Evolutionary conservation across 805 yeast genomes (phyloP).

Genomic region (Ogataea polymorpha): DNA sequence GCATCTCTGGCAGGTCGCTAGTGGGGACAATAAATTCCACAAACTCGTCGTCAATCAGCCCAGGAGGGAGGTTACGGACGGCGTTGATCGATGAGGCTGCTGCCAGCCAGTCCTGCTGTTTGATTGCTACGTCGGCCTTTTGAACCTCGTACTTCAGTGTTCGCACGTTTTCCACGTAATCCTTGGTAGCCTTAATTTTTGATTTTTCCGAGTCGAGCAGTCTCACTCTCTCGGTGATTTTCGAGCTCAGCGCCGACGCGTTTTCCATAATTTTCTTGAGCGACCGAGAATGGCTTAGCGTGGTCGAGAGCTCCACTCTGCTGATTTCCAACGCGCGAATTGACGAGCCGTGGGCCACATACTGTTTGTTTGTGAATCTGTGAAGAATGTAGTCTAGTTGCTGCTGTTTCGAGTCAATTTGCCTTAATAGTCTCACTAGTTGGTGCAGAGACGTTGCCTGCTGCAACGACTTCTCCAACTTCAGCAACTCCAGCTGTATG

Average conservation of each 20-base stretch:
- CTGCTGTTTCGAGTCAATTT: constrained; percentile 25
- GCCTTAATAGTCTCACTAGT: constrained; percentile 19
- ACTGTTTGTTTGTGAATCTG: constrained; percentile 29
- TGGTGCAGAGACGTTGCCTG: constrained; percentile 25
- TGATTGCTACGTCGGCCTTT: constrained; percentile 66
- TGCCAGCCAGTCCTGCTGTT: constrained; percentile 64
- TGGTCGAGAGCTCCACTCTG: constrained; percentile 61
- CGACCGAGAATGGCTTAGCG: constrained; percentile 54
- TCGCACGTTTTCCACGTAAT: constrained; percentile 64
- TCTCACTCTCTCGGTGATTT: constrained; percentile 67
- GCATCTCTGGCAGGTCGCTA: constrained; percentile 78
- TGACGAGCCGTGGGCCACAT: constrained; percentile 36
- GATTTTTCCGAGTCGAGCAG: constrained; percentile 66
- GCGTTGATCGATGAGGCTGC: constrained; percentile 68
- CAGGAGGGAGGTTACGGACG: constrained; percentile 52
- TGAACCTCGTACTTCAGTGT: constrained; percentile 62
- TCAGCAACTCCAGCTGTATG: constrained; percentile 19
- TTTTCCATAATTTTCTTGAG: constrained; percentile 51
- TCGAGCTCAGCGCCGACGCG: constrained; percentile 63
- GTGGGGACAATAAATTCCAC: constrained; percentile 84
- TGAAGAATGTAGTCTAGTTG: constrained; percentile 26
- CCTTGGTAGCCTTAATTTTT: constrained; percentile 57
- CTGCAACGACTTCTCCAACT: constrained; percentile 23
- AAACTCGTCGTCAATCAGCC: constrained; percentile 57
- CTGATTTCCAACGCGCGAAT: constrained; percentile 52